These are phyloP conservation scores for Bipolaris gigantea DNA, from an alignment of 2,329 filamentous ascomycete species.

Conservation along the genomic window DNA sequence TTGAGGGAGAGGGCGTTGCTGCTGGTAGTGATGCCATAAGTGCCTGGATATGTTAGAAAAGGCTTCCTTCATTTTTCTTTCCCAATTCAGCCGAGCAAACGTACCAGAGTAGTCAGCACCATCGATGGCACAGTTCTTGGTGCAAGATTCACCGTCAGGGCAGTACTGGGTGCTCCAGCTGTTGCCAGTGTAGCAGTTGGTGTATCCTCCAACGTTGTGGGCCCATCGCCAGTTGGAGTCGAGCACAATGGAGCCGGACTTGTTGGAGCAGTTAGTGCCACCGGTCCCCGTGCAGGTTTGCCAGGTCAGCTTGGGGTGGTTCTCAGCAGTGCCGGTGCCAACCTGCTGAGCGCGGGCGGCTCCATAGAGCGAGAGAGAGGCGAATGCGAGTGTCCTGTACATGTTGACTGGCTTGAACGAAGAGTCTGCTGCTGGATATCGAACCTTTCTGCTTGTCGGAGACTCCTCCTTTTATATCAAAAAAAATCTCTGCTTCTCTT, in stretches of 20 bases:
- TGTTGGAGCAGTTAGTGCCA: constrained; percentile 44
- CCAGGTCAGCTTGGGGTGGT: constrained; percentile 47
- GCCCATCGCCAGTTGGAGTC: constrained; percentile 57
- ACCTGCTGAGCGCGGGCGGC: constrained; percentile 48
- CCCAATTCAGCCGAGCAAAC: not conserved
- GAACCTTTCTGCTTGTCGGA: constrained; percentile 15
- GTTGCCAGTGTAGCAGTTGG: constrained; percentile 55
- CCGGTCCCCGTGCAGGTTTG: constrained; percentile 47
- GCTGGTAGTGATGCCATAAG: constrained; percentile 56
- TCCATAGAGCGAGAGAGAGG: constrained; percentile 46
- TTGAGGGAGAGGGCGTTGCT: constrained; percentile 57
- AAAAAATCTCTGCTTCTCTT: constrained; percentile 8
- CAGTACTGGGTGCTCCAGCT: constrained; percentile 48
- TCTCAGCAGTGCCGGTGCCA: constrained; percentile 46
- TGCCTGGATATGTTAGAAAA: constrained; percentile 23
- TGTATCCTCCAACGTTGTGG: constrained; percentile 49
- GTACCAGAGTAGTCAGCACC: constrained; percentile 48
- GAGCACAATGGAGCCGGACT: constrained; percentile 45
- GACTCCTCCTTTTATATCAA: constrained; percentile 32
- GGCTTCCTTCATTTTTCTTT: not conserved
- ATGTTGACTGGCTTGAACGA: constrained; percentile 39
- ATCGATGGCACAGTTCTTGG: constrained; percentile 48
- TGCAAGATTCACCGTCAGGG: constrained; percentile 43
- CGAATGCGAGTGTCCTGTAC: constrained; percentile 46
- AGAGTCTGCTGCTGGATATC: constrained; percentile 32